Conservation (phyloP, 805 yeast species). For the Saturnispora sekii region DNA sequence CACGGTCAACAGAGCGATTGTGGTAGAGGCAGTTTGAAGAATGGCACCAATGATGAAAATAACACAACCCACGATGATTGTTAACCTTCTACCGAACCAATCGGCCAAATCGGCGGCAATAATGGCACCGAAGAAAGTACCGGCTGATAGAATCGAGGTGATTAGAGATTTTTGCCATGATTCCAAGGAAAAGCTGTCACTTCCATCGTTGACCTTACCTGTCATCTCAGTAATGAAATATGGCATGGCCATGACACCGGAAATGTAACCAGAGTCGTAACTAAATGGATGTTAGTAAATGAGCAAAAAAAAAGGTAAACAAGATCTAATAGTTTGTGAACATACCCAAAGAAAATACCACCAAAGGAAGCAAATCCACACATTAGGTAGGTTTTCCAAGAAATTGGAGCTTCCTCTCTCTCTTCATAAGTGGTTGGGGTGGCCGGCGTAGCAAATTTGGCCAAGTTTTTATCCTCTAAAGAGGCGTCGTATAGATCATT, state of each 20-base stretch:
- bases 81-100: slow-evolving; percentile 37
- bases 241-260: slow-evolving; percentile 55
- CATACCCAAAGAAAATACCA: slow-evolving; percentile 47
- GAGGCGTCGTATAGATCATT: slow-evolving; percentile 1
- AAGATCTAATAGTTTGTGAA: neutral
- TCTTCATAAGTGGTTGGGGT: slow-evolving; percentile 5
- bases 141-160: slow-evolving; percentile 63
- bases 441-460: neutral
- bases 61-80: slow-evolving; percentile 33
- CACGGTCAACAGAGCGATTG: slow-evolving; percentile 41
- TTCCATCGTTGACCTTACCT: slow-evolving; percentile 17
- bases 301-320: too few species aligned
- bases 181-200: slow-evolving; percentile 13
- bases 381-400: slow-evolving; percentile 26
- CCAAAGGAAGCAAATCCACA: slow-evolving; percentile 60
- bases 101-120: slow-evolving; percentile 44
- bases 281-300: too few species aligned
- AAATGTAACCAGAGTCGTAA: slow-evolving; percentile 58
- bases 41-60: slow-evolving; percentile 39
- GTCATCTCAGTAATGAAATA: slow-evolving; percentile 25
- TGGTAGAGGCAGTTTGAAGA: slow-evolving; percentile 36
- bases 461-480: neutral
- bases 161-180: slow-evolving; percentile 34
- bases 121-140: slow-evolving; percentile 60
- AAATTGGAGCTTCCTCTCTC: slow-evolving; percentile 28